These are phyloP conservation scores for Pythium folliculosum DNA, from an alignment of 352 stramenopile species.

Conservation along the genomic window DNA sequence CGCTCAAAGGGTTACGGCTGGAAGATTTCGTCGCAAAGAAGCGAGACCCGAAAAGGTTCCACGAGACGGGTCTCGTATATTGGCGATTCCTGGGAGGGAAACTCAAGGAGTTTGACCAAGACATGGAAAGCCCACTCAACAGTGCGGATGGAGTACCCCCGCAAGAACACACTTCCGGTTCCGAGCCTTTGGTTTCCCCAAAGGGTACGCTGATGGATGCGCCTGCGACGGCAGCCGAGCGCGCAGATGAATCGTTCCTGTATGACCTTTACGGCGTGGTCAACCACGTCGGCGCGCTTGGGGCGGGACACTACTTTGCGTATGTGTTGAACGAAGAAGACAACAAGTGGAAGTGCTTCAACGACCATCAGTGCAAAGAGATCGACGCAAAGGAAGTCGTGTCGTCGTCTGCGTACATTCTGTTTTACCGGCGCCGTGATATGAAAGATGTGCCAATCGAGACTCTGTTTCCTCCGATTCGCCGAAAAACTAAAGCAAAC, in stretches of 20 bases:
- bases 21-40: slow-evolving; percentile 74
- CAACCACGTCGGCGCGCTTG: slow-evolving; percentile 96
- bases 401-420: slow-evolving; percentile 86
- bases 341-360: slow-evolving; percentile 98
- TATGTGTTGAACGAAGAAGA: slow-evolving; percentile 82
- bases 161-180: background rate
- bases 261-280: slow-evolving; percentile 98
- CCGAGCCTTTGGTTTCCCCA: background rate
- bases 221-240: slow-evolving; percentile 57
- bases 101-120: slow-evolving; percentile 33
- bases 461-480: slow-evolving; percentile 72
- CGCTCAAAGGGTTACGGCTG: slow-evolving; percentile 92
- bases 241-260: slow-evolving; percentile 58
- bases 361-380: slow-evolving; percentile 93
- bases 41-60: slow-evolving; percentile 41
- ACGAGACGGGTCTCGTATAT: slow-evolving; percentile 59
- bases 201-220: slow-evolving; percentile 49
- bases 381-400: slow-evolving; percentile 88
- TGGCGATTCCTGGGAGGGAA: slow-evolving; percentile 82
- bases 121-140: background rate
- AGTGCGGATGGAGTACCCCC: background rate
- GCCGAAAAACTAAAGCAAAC: slow-evolving; percentile 35
- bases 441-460: slow-evolving; percentile 66
- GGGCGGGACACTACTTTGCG: slow-evolving; percentile 95
- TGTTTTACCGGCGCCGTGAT: slow-evolving; percentile 89